Evolutionary conservation across 2,329 filamentous ascomycete genomes (phyloP).

Genomic region (Pseudogymnoascus sp.): DNA sequence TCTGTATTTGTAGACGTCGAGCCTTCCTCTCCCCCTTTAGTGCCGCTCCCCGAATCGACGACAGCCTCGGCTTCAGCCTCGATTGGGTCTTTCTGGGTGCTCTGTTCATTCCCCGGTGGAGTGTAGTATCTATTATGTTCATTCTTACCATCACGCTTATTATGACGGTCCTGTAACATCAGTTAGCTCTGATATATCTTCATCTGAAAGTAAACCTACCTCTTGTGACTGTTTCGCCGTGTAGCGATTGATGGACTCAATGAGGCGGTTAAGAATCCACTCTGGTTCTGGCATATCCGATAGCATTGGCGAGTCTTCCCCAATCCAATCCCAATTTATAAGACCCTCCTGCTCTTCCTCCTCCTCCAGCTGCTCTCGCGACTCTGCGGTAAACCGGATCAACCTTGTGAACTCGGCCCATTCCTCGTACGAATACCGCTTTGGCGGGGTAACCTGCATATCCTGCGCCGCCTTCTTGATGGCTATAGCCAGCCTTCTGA

Average conservation of each 20-base stretch:
- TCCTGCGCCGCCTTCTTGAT: constrained; percentile 51
- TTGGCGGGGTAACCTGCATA: constrained; percentile 37
- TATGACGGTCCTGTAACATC: background rate
- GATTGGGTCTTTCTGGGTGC: background rate
- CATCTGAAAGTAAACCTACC: constrained; percentile 14
- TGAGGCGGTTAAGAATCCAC: constrained; percentile 58
- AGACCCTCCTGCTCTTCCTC: constrained; percentile 51
- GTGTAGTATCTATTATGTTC: background rate
- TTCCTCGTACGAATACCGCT: constrained; percentile 57
- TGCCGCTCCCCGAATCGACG: background rate
- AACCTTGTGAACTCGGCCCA: constrained; percentile 60
- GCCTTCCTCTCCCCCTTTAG: background rate
- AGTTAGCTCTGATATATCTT: background rate
- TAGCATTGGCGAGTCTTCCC: constrained; percentile 60
- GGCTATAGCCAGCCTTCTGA: constrained; percentile 45
- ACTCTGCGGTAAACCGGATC: constrained; percentile 46
- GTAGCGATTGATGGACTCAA: constrained; percentile 49
- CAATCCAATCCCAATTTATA: constrained; percentile 67
- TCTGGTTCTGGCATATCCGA: constrained; percentile 55
- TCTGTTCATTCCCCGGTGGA: background rate
- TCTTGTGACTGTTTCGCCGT: constrained; percentile 24
- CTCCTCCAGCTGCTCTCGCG: constrained; percentile 26
- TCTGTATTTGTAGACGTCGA: background rate
- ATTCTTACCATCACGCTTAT: background rate
- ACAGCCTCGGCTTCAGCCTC: background rate